A percentile compares a stretch with the other conserved stretches of the same genome.
Evolutionary conservation across 768 basidiomycete genomes (phyloP).

Genomic region (Mycena belliarum): DNA sequence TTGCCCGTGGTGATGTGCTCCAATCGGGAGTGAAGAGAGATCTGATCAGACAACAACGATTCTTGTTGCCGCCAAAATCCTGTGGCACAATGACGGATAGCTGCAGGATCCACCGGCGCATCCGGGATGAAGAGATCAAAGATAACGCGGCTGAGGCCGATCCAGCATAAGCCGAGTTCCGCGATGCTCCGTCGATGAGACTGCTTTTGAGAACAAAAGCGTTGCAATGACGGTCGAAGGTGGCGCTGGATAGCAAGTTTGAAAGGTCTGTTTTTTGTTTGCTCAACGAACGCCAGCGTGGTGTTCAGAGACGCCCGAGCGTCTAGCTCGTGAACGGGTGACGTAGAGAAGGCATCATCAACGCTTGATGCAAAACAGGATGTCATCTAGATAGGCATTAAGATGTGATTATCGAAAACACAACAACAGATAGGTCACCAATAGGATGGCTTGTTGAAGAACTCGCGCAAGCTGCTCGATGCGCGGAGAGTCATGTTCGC

Average conservation of each 20-base stretch:
- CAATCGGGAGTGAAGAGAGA: constrained; percentile 52
- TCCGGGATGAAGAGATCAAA: constrained; percentile 80
- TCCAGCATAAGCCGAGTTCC: constrained; percentile 48
- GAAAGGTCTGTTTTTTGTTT: constrained; percentile 36
- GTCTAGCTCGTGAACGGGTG: constrained; percentile 17
- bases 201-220: constrained; percentile 13
- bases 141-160: constrained; percentile 59
- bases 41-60: constrained; percentile 44
- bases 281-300: constrained; percentile 33
- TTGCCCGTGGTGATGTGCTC: constrained; percentile 63
- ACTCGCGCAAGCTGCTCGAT: constrained; percentile 42
- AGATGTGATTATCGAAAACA: not conserved
- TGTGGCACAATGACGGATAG: constrained; percentile 50
- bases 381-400: constrained; percentile 35
- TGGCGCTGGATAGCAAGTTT: constrained; percentile 32
- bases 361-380: constrained; percentile 46
- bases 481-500: constrained; percentile 38
- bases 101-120: constrained; percentile 84
- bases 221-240: constrained; percentile 29
- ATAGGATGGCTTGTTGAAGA: constrained; percentile 40
- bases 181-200: constrained; percentile 15
- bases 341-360: constrained; percentile 27
- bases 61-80: constrained; percentile 47
- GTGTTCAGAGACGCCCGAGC: constrained; percentile 23
- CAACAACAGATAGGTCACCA: constrained; percentile 34